Percentiles rank a stretch among this genome's conserved stretches.
These are phyloP conservation scores for Ensete glaucum DNA, from an alignment of 176 grass and related monocot species.

Conservation along the genomic window DNA sequence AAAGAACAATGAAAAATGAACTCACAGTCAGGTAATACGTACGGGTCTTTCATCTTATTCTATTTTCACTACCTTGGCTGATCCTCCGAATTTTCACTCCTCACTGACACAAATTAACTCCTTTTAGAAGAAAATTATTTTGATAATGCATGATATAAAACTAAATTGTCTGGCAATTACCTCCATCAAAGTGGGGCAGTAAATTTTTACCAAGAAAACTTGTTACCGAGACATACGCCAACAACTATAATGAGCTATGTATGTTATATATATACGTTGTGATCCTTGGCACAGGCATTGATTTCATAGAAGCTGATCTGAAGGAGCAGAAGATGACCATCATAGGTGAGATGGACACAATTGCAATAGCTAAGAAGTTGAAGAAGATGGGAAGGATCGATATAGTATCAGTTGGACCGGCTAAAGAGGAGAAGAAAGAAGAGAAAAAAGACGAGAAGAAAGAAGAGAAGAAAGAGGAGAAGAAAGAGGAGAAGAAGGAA, in stretches of 20 bases:
- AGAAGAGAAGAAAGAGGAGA: constrained; percentile 39
- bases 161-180: background rate
- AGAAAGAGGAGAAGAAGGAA: constrained; percentile 8
- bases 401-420: constrained; percentile 74
- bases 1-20: background rate
- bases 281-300: constrained; percentile 43
- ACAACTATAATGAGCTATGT: background rate
- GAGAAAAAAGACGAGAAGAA: constrained; percentile 75
- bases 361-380: constrained; percentile 80
- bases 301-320: constrained; percentile 79
- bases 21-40: background rate
- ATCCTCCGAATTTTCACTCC: no score
- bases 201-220: background rate
- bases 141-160: background rate
- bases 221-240: background rate
- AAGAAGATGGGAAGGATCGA: constrained; percentile 87
- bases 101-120: no score
- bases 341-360: constrained; percentile 78
- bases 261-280: background rate
- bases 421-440: constrained; percentile 91
- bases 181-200: background rate
- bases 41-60: background rate
- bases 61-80: no score
- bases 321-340: constrained; percentile 92
- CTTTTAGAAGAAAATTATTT: background rate